Conservation (phyloP, 441 rosid genomes). For the Biscutella laevigata region DNA sequence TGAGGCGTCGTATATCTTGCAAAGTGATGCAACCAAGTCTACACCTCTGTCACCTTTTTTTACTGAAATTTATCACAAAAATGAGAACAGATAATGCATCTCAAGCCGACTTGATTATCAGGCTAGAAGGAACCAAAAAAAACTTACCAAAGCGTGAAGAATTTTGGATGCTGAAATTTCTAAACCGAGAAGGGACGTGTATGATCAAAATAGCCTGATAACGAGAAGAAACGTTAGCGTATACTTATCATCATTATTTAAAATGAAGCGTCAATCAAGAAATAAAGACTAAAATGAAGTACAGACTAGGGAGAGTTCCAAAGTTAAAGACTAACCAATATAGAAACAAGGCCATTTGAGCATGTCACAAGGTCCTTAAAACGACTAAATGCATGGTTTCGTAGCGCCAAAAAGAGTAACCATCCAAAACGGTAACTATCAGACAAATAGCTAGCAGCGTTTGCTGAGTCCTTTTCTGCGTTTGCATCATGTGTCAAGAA, state of each 20-base stretch:
- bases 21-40: slow-evolving; percentile 78
- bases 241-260: background rate
- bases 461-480: slow-evolving; percentile 36
- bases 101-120: background rate
- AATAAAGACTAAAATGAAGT: background rate
- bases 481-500: slow-evolving; percentile 49
- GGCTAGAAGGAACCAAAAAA: slow-evolving; percentile 14
- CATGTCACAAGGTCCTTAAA: slow-evolving; percentile 83
- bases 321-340: slow-evolving; percentile 57
- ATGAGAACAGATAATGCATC: background rate
- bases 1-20: slow-evolving; percentile 66
- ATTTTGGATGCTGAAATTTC: slow-evolving; percentile 59
- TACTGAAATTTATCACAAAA: slow-evolving; percentile 38
- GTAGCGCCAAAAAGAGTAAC: slow-evolving; percentile 86
- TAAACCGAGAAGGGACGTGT: slow-evolving; percentile 66
- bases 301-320: background rate
- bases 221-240: slow-evolving; percentile 15
- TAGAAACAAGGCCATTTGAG: slow-evolving; percentile 73
- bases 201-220: slow-evolving; percentile 78
- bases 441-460: slow-evolving; percentile 31
- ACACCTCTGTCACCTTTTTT: slow-evolving; percentile 60
- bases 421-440: slow-evolving; percentile 87
- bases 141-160: slow-evolving; percentile 63
- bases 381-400: slow-evolving; percentile 69
- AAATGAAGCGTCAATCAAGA: background rate